Evolutionary conservation across 345 rosid species (phyloP).

Genomic region (Linum usitatissimum): DNA sequence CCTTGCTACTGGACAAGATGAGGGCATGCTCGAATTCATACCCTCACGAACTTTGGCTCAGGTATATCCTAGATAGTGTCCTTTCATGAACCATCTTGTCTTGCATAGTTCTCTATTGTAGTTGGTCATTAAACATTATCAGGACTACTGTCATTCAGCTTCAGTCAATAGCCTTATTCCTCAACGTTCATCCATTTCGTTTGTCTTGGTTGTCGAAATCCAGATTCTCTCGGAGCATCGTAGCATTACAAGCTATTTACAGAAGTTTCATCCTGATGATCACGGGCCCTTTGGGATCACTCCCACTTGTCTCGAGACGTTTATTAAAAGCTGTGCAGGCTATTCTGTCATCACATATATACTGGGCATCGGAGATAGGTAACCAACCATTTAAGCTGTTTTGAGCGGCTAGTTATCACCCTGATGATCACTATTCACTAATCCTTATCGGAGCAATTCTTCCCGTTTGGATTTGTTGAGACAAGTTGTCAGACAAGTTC

Average conservation of each 20-base stretch:
- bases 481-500: no score
- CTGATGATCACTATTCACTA: no score
- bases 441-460: no score
- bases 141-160: not conserved
- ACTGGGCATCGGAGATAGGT: conserved; percentile 99
- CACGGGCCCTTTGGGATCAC: conserved; percentile 94
- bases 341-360: conserved; percentile 96
- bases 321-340: conserved; percentile 97
- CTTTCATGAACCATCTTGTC: not conserved
- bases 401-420: no score
- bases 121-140: not conserved
- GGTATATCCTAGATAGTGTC: conserved; percentile 27
- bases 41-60: conserved; percentile 88
- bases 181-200: not conserved
- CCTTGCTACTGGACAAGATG: conserved; percentile 95
- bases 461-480: no score
- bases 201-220: conserved; percentile 10
- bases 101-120: not conserved
- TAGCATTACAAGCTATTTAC: conserved; percentile 81
- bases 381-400: conserved; percentile 9
- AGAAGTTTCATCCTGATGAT: conserved; percentile 94
- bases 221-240: conserved; percentile 94
- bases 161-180: not conserved
- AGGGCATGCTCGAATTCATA: conserved; percentile 97
- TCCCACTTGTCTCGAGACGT: conserved; percentile 87